Evolutionary conservation across 345 rosid species (phyloP).

Genomic region (Brassica rapa): DNA sequence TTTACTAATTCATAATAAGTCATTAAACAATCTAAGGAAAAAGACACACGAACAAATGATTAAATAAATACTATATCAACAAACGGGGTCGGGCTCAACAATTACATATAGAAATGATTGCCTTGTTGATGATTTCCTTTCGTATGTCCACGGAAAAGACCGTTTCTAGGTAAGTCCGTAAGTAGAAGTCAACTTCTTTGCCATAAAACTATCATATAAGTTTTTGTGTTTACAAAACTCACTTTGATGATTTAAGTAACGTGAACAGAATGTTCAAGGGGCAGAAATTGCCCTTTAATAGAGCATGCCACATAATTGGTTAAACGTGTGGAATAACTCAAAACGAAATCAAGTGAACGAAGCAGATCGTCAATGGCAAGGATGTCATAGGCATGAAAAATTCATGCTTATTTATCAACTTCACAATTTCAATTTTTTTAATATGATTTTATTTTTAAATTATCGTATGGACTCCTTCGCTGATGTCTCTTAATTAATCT

Average conservation of each 20-base stretch:
- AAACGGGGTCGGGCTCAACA: conserved; percentile 1
- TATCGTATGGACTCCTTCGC: background rate
- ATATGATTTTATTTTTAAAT: background rate
- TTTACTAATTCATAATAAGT: background rate
- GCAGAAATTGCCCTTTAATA: background rate
- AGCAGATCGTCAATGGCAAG: background rate
- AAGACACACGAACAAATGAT: conserved; percentile 11
- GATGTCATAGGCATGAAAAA: background rate
- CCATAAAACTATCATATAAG: background rate
- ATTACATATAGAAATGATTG: conserved; percentile 16
- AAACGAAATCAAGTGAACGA: background rate
- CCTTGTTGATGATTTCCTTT: conserved; percentile 32
- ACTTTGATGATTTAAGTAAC: background rate
- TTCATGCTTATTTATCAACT: background rate
- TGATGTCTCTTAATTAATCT: conserved; percentile 8
- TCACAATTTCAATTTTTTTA: background rate
- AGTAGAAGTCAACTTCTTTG: conserved; percentile 19
- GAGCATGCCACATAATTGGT: background rate
- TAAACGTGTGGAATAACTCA: background rate
- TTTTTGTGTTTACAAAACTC: background rate
- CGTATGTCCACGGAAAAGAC: background rate
- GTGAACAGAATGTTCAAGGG: background rate
- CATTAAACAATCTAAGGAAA: background rate
- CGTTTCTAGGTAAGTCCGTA: conserved; percentile 8
- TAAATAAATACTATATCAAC: background rate